phyloP scores from a whole-genome alignment of 176 grass and related monocot genomes.

The Carex kokanica region DNA sequence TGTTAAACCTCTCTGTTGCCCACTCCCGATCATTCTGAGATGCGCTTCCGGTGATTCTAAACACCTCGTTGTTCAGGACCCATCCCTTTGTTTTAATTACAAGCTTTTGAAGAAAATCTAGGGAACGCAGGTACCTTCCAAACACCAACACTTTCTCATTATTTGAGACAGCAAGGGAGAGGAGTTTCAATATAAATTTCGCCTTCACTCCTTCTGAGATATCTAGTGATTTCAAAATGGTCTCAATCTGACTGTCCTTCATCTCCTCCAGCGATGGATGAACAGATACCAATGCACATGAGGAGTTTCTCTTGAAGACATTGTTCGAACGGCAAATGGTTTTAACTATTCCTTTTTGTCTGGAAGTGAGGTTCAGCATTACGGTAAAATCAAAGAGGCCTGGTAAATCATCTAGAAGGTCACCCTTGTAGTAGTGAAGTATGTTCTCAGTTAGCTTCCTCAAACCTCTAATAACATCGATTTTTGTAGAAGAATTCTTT shows the following conservation, averaged over 20 bases:
- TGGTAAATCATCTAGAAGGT: constrained; percentile 65
- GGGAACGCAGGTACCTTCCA: constrained; percentile 59
- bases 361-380: constrained; percentile 47
- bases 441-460: constrained; percentile 59
- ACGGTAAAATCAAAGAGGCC: constrained; percentile 70
- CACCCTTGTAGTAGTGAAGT: constrained; percentile 82
- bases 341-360: constrained; percentile 46
- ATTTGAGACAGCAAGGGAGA: constrained; percentile 53
- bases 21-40: constrained; percentile 46
- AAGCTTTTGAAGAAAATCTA: constrained; percentile 56
- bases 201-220: constrained; percentile 57
- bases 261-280: constrained; percentile 56
- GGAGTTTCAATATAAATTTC: constrained; percentile 49
- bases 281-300: constrained; percentile 61
- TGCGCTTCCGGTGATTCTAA: constrained; percentile 46
- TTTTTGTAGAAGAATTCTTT: constrained; percentile 40
- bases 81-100: constrained; percentile 55
- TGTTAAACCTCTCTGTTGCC: constrained; percentile 60
- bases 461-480: constrained; percentile 62
- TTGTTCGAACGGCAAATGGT: constrained; percentile 21
- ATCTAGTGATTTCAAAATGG: constrained; percentile 31
- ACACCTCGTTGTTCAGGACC: constrained; percentile 45
- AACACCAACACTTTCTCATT: constrained; percentile 77
- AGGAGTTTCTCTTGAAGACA: constrained; percentile 45
- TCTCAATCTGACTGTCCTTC: constrained; percentile 36